Evolutionary conservation across 352 stramenopile species (phyloP).

Genomic region (Achlya hypogyna): DNA sequence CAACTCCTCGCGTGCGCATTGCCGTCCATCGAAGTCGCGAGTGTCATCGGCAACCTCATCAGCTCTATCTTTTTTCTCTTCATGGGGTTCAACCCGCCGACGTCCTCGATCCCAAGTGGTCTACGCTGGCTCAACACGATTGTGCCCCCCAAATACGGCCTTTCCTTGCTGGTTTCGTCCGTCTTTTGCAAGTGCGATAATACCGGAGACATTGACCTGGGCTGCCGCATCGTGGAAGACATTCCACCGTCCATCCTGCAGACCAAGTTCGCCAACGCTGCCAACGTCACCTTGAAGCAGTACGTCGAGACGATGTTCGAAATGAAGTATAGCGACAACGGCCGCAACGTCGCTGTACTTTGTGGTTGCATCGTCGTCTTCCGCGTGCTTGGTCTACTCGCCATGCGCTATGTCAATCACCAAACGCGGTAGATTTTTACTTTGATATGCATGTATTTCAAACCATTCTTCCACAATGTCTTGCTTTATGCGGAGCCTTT

Average conservation of each 20-base stretch:
- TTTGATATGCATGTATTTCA: not conserved
- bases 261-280: not conserved
- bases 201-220: not conserved
- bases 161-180: conserved; percentile 30
- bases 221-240: not conserved
- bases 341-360: conserved; percentile 28
- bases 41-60: conserved; percentile 36
- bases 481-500: not conserved
- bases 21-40: conserved; percentile 33
- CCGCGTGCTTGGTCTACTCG: conserved; percentile 35
- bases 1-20: conserved; percentile 35
- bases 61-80: conserved; percentile 70
- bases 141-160: conserved; percentile 28
- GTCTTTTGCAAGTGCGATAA: conserved; percentile 31
- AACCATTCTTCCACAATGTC: not conserved
- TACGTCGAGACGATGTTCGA: conserved; percentile 31
- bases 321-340: conserved; percentile 10
- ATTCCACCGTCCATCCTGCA: not conserved
- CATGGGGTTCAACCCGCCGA: conserved; percentile 64
- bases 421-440: conserved; percentile 35
- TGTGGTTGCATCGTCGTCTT: conserved; percentile 41
- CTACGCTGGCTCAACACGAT: conserved; percentile 60
- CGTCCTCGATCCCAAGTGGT: conserved; percentile 32
- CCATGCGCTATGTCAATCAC: conserved; percentile 50
- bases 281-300: conserved; percentile 19